Conservation (phyloP, 208 protist genomes). For the Trypanosoma avium region DNA sequence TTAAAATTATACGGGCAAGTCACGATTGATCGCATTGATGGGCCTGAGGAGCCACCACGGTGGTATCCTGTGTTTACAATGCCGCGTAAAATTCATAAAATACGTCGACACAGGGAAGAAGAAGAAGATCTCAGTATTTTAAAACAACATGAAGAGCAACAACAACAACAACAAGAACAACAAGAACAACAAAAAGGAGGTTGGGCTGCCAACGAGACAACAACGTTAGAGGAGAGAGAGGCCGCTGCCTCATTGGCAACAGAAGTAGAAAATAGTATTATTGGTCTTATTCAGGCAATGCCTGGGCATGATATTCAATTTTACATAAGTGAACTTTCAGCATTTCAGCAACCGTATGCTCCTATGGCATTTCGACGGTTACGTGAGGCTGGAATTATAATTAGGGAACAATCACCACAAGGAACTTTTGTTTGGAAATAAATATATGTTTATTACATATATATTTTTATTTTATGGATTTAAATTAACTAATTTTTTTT, state of each 20-base stretch:
- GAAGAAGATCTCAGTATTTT: conserved; percentile 82
- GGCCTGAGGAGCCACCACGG: conserved; percentile 47
- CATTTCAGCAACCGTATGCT: conserved; percentile 33
- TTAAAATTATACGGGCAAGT: conserved; percentile 81
- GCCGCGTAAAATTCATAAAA: conserved; percentile 47
- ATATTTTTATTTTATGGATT: too few relatives aligned
- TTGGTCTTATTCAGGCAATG: conserved; percentile 42
- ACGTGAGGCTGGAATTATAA: conserved; percentile 58
- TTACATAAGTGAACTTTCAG: conserved; percentile 64
- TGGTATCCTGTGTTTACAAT: conserved; percentile 72
- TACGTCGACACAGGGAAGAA: conserved; percentile 56
- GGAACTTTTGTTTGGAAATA: conserved; percentile 80
- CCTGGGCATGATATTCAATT: conserved; percentile 71
- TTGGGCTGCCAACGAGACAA: conserved; percentile 10
- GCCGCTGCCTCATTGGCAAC: conserved; percentile 14
- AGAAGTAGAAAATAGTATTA: conserved; percentile 46
- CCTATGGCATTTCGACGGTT: conserved; percentile 72
- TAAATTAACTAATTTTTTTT: too few relatives aligned
- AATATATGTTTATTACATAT: neutral
- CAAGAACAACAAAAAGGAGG: neutral
- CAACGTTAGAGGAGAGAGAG: conserved; percentile 2
- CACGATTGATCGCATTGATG: conserved; percentile 64
- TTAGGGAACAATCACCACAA: conserved; percentile 43
- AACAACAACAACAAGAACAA: neutral
- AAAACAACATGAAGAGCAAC: conserved; percentile 10